phyloP scores from a whole-genome alignment of 2,329 filamentous ascomycete genomes.

The Colletotrichum horii region DNA sequence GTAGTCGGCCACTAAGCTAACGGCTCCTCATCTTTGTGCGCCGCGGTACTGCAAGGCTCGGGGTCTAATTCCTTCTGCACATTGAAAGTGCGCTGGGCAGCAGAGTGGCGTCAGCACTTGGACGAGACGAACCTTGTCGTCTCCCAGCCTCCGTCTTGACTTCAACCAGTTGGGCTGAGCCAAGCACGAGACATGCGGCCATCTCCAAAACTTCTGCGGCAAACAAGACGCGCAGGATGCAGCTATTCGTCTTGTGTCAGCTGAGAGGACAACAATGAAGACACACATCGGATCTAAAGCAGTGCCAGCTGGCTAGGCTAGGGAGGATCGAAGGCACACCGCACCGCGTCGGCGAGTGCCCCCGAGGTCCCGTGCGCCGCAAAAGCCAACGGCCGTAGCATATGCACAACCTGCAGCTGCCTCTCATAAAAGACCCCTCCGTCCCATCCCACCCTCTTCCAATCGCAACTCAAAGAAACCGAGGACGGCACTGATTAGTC shows the following conservation, averaged over 20 bases:
- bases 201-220: background rate
- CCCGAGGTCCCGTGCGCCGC: conserved; percentile 5
- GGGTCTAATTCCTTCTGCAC: background rate
- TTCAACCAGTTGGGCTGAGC: background rate
- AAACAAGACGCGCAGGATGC: background rate
- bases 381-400: background rate
- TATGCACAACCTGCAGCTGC: background rate
- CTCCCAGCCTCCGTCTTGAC: background rate
- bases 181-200: background rate
- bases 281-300: background rate
- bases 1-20: background rate
- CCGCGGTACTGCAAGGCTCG: background rate
- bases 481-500: background rate
- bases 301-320: conserved; percentile 11
- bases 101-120: background rate
- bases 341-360: background rate
- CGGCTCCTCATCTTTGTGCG: background rate
- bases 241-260: background rate
- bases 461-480: background rate
- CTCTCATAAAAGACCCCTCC: conserved; percentile 1
- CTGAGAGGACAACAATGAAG: background rate
- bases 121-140: background rate
- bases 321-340: background rate
- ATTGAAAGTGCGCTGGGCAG: background rate
- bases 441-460: background rate